phyloP scores from a whole-genome alignment of 2,329 filamentous ascomycete species.

The Alternaria arborescens region DNA sequence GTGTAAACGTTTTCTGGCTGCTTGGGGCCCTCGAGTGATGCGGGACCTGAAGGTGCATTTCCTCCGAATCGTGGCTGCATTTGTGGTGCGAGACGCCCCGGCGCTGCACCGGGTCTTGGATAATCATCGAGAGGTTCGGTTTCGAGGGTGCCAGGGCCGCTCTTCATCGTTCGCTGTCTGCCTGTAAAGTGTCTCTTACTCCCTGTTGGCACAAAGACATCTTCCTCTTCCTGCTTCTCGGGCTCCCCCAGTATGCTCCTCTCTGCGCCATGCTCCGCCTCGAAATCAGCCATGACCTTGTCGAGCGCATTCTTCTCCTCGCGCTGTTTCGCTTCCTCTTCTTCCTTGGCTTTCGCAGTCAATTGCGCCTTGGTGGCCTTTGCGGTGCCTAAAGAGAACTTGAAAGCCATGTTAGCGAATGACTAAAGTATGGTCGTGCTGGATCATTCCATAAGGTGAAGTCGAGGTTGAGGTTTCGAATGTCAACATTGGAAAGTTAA shows the following conservation, averaged over 20 bases:
- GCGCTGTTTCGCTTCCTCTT: conserved; percentile 43
- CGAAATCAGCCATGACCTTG: conserved; percentile 43
- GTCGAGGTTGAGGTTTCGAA: neutral
- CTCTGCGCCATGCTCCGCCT: conserved; percentile 39
- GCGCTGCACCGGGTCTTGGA: conserved; percentile 16
- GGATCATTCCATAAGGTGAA: neutral
- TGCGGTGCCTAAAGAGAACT: conserved; percentile 38
- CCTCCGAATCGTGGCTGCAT: conserved; percentile 29
- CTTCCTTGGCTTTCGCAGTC: conserved; percentile 39
- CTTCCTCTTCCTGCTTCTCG: conserved; percentile 32
- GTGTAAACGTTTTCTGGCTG: conserved; percentile 38
- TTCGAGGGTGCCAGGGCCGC: conserved; percentile 45
- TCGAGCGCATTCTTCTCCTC: conserved; percentile 44
- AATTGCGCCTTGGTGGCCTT: conserved; percentile 37
- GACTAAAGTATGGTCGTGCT: neutral
- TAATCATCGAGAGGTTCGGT: conserved; percentile 34
- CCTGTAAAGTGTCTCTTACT: conserved; percentile 44
- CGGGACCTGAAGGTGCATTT: conserved; percentile 21
- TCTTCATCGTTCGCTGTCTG: conserved; percentile 41
- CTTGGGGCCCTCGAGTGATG: conserved; percentile 23
- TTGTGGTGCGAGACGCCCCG: conserved; percentile 26
- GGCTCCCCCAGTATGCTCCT: conserved; percentile 36
- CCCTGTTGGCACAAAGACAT: conserved; percentile 41
- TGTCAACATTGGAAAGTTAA: conserved; percentile 8
- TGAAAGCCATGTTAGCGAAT: conserved; percentile 37